Conservation (phyloP, 371 early-diverging fungal genomes). For the Lichtheimia hyalospora region DNA sequence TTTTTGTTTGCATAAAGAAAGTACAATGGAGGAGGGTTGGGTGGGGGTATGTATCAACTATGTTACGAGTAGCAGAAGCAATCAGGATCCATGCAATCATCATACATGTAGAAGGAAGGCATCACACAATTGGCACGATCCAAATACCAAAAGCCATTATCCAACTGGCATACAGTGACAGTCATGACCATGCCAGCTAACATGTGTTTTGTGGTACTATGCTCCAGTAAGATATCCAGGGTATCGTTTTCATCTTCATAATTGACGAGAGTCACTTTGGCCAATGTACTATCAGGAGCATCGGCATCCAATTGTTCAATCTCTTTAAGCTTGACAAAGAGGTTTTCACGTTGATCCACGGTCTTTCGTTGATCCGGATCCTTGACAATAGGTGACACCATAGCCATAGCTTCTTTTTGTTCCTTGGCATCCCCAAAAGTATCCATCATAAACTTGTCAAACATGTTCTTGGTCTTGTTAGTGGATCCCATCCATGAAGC, state of each 20-base stretch:
- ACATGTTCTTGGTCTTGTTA: conserved; percentile 21
- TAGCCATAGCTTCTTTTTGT: conserved; percentile 10
- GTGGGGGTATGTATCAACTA: neutral
- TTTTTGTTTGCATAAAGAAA: neutral
- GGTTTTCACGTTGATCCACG: conserved; percentile 17
- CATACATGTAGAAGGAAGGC: conserved; percentile 50
- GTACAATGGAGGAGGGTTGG: no score
- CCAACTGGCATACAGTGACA: conserved; percentile 33
- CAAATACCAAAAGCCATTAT: conserved; percentile 44
- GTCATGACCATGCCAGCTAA: conserved; percentile 36
- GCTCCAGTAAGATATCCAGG: conserved; percentile 29
- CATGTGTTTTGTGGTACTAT: conserved; percentile 25
- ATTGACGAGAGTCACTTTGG: conserved; percentile 18
- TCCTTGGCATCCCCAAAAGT: conserved; percentile 16
- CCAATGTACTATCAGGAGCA: conserved; percentile 12
- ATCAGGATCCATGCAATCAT: conserved; percentile 26
- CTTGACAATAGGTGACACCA: conserved; percentile 17
- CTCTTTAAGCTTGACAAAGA: conserved; percentile 21
- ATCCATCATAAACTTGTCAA: conserved; percentile 26
- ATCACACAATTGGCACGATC: conserved; percentile 31
- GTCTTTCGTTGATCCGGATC: conserved; percentile 14
- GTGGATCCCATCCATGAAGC: conserved; percentile 29
- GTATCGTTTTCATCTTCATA: conserved; percentile 15
- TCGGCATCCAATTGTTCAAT: conserved; percentile 12
- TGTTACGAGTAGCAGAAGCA: conserved; percentile 5